A percentile compares a stretch with the other conserved stretches of the same genome.
phyloP scores from a whole-genome alignment of 2,329 filamentous ascomycete species.

The Madurella mycetomatis region DNA sequence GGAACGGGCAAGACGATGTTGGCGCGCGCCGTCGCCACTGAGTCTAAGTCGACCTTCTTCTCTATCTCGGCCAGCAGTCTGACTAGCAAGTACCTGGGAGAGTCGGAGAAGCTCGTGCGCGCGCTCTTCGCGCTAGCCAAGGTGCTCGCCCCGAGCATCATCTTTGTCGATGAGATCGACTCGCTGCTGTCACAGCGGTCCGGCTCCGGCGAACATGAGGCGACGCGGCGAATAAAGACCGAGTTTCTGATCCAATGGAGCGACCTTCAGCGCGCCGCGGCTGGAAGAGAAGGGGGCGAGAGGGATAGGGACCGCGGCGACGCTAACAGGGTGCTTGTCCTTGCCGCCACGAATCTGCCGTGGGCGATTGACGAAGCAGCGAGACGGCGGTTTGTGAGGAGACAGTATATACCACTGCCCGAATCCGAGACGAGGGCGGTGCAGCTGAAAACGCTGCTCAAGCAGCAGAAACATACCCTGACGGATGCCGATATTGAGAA shows the following conservation, averaged over 20 bases:
- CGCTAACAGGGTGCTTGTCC: constrained; percentile 80
- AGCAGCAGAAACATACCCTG: constrained; percentile 82
- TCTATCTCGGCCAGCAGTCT: constrained; percentile 92
- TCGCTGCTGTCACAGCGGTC: constrained; percentile 81
- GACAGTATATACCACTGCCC: constrained; percentile 93
- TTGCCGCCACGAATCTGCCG: constrained; percentile 91
- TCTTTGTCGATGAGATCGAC: constrained; percentile 98
- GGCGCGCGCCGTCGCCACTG: constrained; percentile 87
- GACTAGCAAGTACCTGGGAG: constrained; percentile 92
- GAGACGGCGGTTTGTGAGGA: constrained; percentile 79
- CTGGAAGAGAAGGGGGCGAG: constrained; percentile 66
- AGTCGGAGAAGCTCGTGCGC: constrained; percentile 92
- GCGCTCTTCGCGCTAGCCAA: constrained; percentile 90
- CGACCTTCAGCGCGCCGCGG: constrained; percentile 85
- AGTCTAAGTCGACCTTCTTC: constrained; percentile 93
- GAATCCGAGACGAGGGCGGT: constrained; percentile 75
- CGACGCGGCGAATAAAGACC: constrained; percentile 89
- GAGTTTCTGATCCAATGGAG: constrained; percentile 98
- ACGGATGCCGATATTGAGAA: constrained; percentile 65
- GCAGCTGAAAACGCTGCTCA: constrained; percentile 74
- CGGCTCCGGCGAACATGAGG: constrained; percentile 84
- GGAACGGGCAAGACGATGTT: constrained; percentile 99
- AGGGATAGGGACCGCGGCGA: constrained; percentile 71
- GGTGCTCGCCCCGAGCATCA: constrained; percentile 84
- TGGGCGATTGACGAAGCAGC: constrained; percentile 99